A percentile compares a stretch with the other conserved stretches of the same genome.
phyloP scores from a whole-genome alignment of 306 rosid genomes.

The Dryas octopetala region DNA sequence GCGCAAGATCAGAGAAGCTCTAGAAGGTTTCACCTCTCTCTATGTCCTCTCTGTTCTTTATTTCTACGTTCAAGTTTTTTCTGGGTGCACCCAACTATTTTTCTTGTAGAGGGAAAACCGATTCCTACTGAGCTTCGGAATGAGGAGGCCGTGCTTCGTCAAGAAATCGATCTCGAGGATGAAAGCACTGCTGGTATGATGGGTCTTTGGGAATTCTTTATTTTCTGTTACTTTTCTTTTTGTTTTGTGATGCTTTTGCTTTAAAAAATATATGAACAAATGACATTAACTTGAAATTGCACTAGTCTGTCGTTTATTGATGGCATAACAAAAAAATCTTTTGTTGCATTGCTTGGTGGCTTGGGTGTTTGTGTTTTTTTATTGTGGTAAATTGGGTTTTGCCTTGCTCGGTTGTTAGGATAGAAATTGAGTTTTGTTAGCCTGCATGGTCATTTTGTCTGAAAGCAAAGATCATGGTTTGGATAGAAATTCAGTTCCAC shows the following conservation, averaged over 20 bases:
- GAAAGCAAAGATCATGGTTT: background rate
- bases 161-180: conserved; percentile 81
- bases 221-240: background rate
- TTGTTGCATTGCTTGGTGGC: too few relatives aligned
- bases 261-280: too few relatives aligned
- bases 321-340: background rate
- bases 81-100: background rate
- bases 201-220: background rate
- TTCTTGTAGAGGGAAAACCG: conserved; percentile 72
- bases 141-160: conserved; percentile 85
- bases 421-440: background rate
- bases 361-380: too few relatives aligned
- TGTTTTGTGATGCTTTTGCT: too few relatives aligned
- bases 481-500: background rate
- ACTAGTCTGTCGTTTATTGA: background rate
- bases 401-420: background rate
- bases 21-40: conserved; percentile 47
- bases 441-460: background rate
- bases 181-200: conserved; percentile 66
- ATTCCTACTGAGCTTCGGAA: conserved; percentile 91
- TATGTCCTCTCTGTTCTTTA: background rate
- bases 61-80: background rate
- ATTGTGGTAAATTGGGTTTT: too few relatives aligned
- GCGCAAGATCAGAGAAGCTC: conserved; percentile 76
- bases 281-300: background rate